A percentile compares a stretch with the other conserved stretches of the same genome.
Conservation (phyloP, 306 rosid genomes). For the Cucumis melo region DNA sequence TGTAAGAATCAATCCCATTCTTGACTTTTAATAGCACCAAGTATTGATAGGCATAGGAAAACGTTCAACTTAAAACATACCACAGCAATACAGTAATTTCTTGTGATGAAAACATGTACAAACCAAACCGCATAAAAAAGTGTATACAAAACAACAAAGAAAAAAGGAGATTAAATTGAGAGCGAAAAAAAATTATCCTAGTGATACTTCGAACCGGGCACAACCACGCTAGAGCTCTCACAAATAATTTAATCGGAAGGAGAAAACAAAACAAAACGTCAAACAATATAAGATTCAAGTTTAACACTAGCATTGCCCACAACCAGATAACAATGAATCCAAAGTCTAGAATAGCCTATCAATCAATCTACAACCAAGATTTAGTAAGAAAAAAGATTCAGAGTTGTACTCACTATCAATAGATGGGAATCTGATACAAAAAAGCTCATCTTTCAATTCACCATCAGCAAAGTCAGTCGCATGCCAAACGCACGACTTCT, state of each 20-base stretch:
- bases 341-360: neutral
- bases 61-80: neutral
- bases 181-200: neutral
- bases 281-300: neutral
- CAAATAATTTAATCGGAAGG: neutral
- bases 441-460: slow-evolving; percentile 87
- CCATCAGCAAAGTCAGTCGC: slow-evolving; percentile 93
- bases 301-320: neutral
- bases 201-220: neutral
- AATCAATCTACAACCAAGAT: neutral
- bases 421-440: slow-evolving; percentile 91
- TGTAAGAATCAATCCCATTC: neutral
- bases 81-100: neutral
- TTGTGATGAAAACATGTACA: neutral
- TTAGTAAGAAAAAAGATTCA: neutral
- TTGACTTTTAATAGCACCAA: neutral
- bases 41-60: neutral
- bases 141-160: neutral
- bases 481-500: slow-evolving; percentile 93
- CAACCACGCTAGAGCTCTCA: neutral
- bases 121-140: neutral
- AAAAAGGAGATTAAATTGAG: neutral
- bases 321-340: neutral
- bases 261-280: neutral
- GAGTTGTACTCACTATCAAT: slow-evolving; percentile 63